Percentiles rank a stretch among this genome's conserved stretches.
phyloP scores from a whole-genome alignment of 306 rosid genomes.

The Begonia peltatifolia region DNA sequence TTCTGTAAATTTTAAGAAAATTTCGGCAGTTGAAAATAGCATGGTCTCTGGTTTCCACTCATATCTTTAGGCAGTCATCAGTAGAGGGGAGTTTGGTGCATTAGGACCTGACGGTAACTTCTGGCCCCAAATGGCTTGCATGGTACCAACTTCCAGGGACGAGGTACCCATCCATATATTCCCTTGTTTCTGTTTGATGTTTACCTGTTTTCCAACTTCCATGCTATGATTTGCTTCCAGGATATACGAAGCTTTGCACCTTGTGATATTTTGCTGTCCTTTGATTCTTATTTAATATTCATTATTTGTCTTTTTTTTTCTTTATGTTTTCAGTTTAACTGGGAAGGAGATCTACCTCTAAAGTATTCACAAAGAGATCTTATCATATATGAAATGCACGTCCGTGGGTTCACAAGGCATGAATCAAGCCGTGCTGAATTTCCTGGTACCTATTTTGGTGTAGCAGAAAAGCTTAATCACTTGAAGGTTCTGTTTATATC shows the following conservation, averaged over 20 bases:
- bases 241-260: no score
- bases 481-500: slow-evolving; percentile 43
- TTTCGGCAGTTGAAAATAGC: not conserved
- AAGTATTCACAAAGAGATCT: slow-evolving; percentile 70
- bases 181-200: not conserved
- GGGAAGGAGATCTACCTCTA: slow-evolving; percentile 97
- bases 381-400: slow-evolving; percentile 88
- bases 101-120: slow-evolving; percentile 62
- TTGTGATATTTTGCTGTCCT: no score
- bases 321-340: slow-evolving; percentile 58
- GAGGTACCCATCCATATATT: slow-evolving; percentile 22
- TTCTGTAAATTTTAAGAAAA: not conserved
- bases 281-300: not conserved
- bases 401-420: slow-evolving; percentile 82
- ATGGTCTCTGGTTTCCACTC: slow-evolving; percentile 16
- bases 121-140: slow-evolving; percentile 96
- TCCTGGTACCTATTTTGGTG: slow-evolving; percentile 92
- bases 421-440: slow-evolving; percentile 55
- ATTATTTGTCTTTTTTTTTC: not conserved
- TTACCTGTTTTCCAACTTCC: not conserved
- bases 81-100: slow-evolving; percentile 75
- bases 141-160: slow-evolving; percentile 41
- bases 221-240: slow-evolving; percentile 2
- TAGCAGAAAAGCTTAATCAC: slow-evolving; percentile 87
- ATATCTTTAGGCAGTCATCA: slow-evolving; percentile 71